Base-by-base conservation (phyloP, 2,329 filamentous ascomycete species). In the Aplosporella prunicola region DNA sequence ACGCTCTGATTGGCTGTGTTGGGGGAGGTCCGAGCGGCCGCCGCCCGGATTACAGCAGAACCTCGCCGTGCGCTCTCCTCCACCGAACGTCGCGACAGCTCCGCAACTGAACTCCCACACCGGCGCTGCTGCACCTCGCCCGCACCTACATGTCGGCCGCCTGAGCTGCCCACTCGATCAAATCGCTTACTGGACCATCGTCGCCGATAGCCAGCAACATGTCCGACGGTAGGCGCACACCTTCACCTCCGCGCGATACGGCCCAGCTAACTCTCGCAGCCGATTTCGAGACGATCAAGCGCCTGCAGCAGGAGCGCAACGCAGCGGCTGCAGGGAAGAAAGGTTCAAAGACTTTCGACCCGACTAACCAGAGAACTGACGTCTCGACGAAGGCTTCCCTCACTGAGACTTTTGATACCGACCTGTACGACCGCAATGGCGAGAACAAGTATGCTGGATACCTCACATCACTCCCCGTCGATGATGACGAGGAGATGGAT, bases 231-330 rank as follows among this genome's bases (percentile, higher is more conserved):
- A 51, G 22, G 50, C 20, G 25, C 16, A 35, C 20, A 20, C 27
- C 13, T 18, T 22, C 9, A 30, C 27, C 23, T 13, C 20, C 26
- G 18, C 38, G n/a, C 20, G 13, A 11, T 18, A 20, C 33, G 20
- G 25, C 35, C 11, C 26, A 30, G 32, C 32, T 44, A 41, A 42
- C 42, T 15, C 34, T 25, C 29, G 14, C 39, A 72, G 80, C 82
- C 63, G 86, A 93, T 64, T 91, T 93, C 65, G 84, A 91, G 58
- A 74, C 80, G 55, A 82, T 93, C 63, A 80, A 80, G 66, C 82
- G 80, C 71, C 80, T 89, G 58, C 87, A 94, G 71, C 80, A 82
- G 63, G 87, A 93, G 81, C 85, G 88, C 61, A 93, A 93, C 64
- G 81, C 82, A 60, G 72, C 76, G 53, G 74, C 82, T 52, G 76